Evolutionary conservation across 345 rosid genomes (phyloP).

Genomic region (Eucalyptus cladocalyx): DNA sequence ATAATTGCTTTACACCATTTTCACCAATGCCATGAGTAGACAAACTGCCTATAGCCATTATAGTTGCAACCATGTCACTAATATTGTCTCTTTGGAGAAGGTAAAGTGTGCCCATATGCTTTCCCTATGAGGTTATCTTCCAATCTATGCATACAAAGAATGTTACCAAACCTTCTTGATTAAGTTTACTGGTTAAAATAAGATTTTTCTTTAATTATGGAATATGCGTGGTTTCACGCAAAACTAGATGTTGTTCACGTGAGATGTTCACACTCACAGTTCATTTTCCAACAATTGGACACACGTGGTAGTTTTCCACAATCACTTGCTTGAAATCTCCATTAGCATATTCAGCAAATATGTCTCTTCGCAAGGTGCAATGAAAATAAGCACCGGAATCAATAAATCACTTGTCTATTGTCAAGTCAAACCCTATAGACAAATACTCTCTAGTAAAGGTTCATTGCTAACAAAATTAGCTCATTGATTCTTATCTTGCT

Average conservation of each 20-base stretch:
- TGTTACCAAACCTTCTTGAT: neutral
- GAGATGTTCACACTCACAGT: neutral
- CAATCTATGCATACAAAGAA: neutral
- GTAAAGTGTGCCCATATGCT: neutral
- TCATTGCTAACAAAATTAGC: neutral
- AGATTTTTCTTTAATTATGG: too few relatives aligned
- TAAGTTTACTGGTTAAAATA: too few relatives aligned
- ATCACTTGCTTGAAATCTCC: neutral
- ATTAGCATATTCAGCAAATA: neutral
- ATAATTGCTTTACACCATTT: neutral
- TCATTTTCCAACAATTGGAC: neutral
- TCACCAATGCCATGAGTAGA: neutral
- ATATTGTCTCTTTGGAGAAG: neutral
- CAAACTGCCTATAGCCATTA: neutral
- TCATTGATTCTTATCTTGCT: neutral
- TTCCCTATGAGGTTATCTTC: neutral
- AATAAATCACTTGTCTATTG: neutral
- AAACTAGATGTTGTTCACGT: neutral
- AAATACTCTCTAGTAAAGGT: neutral
- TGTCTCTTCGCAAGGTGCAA: neutral
- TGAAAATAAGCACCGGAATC: neutral
- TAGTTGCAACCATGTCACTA: neutral
- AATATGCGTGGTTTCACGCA: too few relatives aligned
- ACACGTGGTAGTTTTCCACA: neutral
- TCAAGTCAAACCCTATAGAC: neutral